Evolutionary conservation across 2,329 filamentous ascomycete genomes (phyloP).

Genomic region (Fonsecaea monophora): DNA sequence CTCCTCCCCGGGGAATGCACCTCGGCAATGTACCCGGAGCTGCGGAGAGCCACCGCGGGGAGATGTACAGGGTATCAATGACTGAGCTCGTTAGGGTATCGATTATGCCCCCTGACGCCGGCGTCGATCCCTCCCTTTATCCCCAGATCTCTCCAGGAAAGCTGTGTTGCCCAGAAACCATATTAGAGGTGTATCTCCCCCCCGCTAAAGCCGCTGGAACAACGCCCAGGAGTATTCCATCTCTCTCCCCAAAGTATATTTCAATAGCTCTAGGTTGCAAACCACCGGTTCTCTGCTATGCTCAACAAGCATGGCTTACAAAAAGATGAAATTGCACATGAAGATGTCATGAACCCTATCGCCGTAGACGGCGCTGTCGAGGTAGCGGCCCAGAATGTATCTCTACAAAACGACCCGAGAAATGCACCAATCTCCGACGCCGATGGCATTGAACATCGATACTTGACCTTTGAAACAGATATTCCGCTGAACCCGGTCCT

Average conservation of each 20-base stretch:
- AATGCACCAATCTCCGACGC: conserved; percentile 4
- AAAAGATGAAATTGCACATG: conserved; percentile 8
- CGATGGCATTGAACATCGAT: conserved; percentile 34
- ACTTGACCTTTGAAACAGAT: conserved; percentile 38
- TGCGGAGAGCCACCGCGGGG: conserved; percentile 18
- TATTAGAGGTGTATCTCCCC: background rate
- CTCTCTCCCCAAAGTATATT: background rate
- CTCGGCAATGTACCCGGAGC: conserved; percentile 21
- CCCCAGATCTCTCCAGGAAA: background rate
- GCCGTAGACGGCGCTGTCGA: conserved; percentile 17
- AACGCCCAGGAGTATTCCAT: background rate
- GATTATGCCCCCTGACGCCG: conserved; percentile 5
- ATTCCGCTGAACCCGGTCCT: conserved; percentile 33
- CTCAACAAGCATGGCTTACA: conserved; percentile 13
- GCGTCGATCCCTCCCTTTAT: conserved; percentile 4
- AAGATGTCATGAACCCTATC: conserved; percentile 9
- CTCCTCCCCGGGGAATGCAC: conserved; percentile 10
- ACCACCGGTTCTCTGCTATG: conserved; percentile 11
- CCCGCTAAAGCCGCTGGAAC: background rate
- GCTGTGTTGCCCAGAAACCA: background rate
- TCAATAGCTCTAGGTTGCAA: background rate
- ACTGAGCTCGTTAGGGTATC: background rate
- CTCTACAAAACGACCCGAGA: conserved; percentile 16
- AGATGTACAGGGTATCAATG: conserved; percentile 13
- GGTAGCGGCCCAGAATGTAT: conserved; percentile 16